A percentile compares a stretch with the other conserved stretches of the same genome.
phyloP scores from a whole-genome alignment of 352 stramenopile species.

The Lagenidium giganteum region DNA sequence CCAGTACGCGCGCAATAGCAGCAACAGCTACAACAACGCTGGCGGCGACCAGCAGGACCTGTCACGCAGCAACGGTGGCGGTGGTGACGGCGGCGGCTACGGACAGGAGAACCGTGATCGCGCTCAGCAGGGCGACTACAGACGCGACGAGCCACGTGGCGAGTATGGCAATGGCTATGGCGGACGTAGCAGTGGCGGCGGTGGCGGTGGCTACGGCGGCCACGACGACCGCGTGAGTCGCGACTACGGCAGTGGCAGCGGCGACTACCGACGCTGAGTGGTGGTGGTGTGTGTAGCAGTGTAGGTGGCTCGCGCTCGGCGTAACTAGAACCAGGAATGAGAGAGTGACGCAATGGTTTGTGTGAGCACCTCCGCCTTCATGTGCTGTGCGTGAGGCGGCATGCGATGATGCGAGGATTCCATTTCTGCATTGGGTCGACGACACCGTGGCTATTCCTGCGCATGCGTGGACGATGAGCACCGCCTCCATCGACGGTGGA shows the following conservation, averaged over 20 bases:
- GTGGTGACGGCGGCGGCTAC: conserved; percentile 1
- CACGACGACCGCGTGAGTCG: conserved; percentile 55
- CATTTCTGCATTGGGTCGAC: too few relatives aligned
- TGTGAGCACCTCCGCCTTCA: too few relatives aligned
- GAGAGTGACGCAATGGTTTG: too few relatives aligned
- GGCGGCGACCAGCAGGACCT: background rate
- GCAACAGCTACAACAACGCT: background rate
- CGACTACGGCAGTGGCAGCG: conserved; percentile 22
- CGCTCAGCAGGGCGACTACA: conserved; percentile 6
- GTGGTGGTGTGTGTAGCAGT: too few relatives aligned
- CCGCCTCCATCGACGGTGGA: too few relatives aligned
- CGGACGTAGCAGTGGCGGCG: conserved; percentile 2
- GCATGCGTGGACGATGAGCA: too few relatives aligned
- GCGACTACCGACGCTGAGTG: background rate
- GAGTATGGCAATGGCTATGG: conserved; percentile 1
- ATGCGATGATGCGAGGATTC: too few relatives aligned
- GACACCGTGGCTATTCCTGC: too few relatives aligned
- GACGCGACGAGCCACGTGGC: background rate
- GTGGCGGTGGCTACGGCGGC: conserved; percentile 15
- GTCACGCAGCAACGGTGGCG: conserved; percentile 2
- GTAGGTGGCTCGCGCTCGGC: too few relatives aligned
- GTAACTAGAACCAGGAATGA: too few relatives aligned
- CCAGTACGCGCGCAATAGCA: background rate
- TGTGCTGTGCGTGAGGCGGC: too few relatives aligned
- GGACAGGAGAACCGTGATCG: conserved; percentile 9